phyloP scores from a whole-genome alignment of 352 stramenopile genomes.

The Phytophthora kernoviae region DNA sequence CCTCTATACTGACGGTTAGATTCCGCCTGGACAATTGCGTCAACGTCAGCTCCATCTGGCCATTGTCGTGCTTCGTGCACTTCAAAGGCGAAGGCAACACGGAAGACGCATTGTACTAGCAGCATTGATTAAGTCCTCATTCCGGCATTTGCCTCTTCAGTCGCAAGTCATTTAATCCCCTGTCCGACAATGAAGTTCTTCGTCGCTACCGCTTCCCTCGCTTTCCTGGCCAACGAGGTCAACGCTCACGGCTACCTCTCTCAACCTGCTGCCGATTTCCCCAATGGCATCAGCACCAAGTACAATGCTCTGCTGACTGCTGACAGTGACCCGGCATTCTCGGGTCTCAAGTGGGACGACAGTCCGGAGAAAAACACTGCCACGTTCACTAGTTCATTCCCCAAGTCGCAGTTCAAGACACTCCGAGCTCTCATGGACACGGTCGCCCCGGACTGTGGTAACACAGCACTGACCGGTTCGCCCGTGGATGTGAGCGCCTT shows the following conservation, averaged over 20 bases:
- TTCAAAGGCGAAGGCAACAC: background rate
- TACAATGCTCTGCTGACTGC: constrained; percentile 32
- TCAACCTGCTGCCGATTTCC: constrained; percentile 33
- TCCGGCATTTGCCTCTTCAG: constrained; percentile 29
- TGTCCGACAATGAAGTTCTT: constrained; percentile 28
- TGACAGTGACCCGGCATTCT: constrained; percentile 29
- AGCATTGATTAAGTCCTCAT: constrained; percentile 17
- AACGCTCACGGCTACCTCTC: constrained; percentile 49
- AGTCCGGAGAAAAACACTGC: constrained; percentile 29
- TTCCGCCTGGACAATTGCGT: background rate
- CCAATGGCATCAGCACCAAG: constrained; percentile 30
- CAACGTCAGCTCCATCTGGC: background rate
- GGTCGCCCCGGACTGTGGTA: constrained; percentile 29
- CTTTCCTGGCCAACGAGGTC: constrained; percentile 24
- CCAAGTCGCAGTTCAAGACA: constrained; percentile 36
- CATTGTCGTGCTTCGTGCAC: background rate
- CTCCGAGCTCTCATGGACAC: constrained; percentile 44
- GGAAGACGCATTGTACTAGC: constrained; percentile 15
- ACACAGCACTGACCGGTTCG: constrained; percentile 11
- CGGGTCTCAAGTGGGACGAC: constrained; percentile 35
- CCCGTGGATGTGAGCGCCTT: constrained; percentile 40
- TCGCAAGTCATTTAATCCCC: constrained; percentile 6
- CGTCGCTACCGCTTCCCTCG: constrained; percentile 25
- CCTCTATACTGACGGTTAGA: background rate
- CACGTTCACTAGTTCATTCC: constrained; percentile 35